These are phyloP conservation scores for Gaillardinia entomophila DNA, from an alignment of 805 yeast genomes.

Conservation along the genomic window DNA sequence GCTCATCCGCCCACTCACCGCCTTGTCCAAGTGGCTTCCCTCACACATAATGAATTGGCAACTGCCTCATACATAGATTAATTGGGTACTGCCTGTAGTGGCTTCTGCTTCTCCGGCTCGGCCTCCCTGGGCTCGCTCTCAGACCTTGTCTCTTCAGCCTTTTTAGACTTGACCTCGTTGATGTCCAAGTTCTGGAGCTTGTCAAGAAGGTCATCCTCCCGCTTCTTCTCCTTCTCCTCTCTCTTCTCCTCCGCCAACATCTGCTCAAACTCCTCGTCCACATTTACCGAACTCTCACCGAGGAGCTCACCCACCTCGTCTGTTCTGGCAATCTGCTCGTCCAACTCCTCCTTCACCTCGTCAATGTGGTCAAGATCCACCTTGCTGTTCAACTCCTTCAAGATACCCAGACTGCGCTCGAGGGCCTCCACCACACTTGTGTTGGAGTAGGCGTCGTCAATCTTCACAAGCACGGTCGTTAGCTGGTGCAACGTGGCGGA, in stretches of 20 bases:
- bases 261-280: conserved; percentile 21
- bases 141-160: no score
- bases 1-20: no score
- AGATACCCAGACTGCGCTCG: conserved; percentile 16
- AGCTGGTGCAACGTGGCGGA: conserved; percentile 15
- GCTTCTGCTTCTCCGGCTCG: background rate
- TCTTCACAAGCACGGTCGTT: conserved; percentile 18
- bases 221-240: conserved; percentile 9
- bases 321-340: conserved; percentile 21
- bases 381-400: conserved; percentile 21
- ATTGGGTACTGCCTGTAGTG: background rate
- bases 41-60: background rate
- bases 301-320: conserved; percentile 23
- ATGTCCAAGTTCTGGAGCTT: conserved; percentile 9
- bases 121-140: background rate
- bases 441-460: conserved; percentile 31
- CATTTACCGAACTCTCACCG: conserved; percentile 4
- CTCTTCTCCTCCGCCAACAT: conserved; percentile 11
- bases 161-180: conserved; percentile 1
- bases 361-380: conserved; percentile 22
- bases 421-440: conserved; percentile 18
- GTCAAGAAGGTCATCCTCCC: conserved; percentile 3
- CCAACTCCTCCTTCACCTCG: conserved; percentile 20
- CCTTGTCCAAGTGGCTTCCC: background rate
- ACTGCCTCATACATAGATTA: background rate